Evolutionary conservation across 2,329 filamentous ascomycete species (phyloP).

Genomic region (Amauroascus verrucosus): DNA sequence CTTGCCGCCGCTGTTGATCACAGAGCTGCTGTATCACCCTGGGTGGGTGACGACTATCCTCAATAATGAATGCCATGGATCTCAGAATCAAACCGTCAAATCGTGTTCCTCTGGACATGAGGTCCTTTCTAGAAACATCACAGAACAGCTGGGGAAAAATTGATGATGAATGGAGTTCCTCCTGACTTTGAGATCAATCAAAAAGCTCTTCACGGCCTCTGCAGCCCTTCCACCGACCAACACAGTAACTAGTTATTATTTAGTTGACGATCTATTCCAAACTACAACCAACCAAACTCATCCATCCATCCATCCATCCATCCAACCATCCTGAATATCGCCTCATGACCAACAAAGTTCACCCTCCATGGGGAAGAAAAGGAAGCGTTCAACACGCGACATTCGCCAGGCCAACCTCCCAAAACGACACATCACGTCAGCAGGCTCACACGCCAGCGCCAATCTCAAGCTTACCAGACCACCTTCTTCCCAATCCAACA

Average conservation of each 20-base stretch:
- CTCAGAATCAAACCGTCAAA: not conserved
- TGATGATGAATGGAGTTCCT: no score
- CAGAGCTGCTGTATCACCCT: not conserved
- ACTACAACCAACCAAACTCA: not conserved
- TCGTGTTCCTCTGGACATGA: no score
- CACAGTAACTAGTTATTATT: no score
- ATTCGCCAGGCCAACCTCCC: constrained; percentile 9
- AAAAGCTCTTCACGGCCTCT: no score
- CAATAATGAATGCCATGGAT: not conserved
- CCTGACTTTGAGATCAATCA: no score
- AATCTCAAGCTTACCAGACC: not conserved
- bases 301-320: no score
- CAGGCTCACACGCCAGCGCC: not conserved
- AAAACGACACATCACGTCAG: not conserved
- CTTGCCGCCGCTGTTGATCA: not conserved
- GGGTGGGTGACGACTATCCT: not conserved
- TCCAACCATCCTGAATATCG: not conserved
- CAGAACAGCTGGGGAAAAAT: no score
- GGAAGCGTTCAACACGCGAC: constrained; percentile 33
- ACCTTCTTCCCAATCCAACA: not conserved
- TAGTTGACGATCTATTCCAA: no score
- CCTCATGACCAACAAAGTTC: not conserved
- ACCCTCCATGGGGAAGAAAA: constrained; percentile 31
- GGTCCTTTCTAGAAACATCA: not conserved
- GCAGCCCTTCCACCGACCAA: no score